A percentile compares a stretch with the other conserved stretches of the same genome.
phyloP scores from a whole-genome alignment of 2,329 filamentous ascomycete genomes.

The Fusarium tupiense region DNA sequence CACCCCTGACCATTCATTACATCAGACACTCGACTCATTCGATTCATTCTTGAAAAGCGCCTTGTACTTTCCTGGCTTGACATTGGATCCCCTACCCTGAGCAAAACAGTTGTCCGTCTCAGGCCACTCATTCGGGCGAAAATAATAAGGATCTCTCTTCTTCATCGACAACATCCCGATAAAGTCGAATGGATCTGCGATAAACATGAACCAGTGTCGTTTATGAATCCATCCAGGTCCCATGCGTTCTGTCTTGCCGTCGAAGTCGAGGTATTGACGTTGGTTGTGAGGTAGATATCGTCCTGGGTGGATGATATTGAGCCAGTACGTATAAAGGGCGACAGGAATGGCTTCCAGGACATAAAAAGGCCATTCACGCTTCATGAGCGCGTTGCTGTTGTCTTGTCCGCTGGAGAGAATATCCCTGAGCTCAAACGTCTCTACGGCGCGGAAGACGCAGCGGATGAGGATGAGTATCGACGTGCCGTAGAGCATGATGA shows the following conservation, averaged over 20 bases:
- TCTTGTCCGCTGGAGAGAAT: constrained; percentile 20
- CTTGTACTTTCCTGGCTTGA: constrained; percentile 14
- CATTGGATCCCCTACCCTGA: constrained; percentile 37
- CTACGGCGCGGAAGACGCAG: constrained; percentile 40
- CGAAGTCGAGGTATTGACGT: constrained; percentile 52
- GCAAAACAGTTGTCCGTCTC: constrained; percentile 35
- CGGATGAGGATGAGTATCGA: constrained; percentile 39
- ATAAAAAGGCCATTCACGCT: constrained; percentile 59
- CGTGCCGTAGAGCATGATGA: constrained; percentile 42
- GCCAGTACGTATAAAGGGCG: constrained; percentile 53
- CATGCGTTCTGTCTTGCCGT: constrained; percentile 50
- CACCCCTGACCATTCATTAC: constrained; percentile 4
- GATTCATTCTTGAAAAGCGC: constrained; percentile 18
- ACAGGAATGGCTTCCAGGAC: constrained; percentile 57
- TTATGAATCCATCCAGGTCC: constrained; percentile 42
- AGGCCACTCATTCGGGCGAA: constrained; percentile 33
- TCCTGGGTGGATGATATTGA: constrained; percentile 56
- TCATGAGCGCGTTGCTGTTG: constrained; percentile 45
- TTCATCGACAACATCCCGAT: constrained; percentile 38
- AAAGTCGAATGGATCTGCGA: constrained; percentile 37
- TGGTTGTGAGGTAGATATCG: constrained; percentile 51
- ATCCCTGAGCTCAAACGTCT: constrained; percentile 35
- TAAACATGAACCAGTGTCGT: constrained; percentile 27
- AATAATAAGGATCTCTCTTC: constrained; percentile 38
- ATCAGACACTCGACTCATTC: constrained; percentile 12